Evolutionary conservation across 148 eudicot genomes (phyloP).

Genomic region (Chenopodium suecicum): DNA sequence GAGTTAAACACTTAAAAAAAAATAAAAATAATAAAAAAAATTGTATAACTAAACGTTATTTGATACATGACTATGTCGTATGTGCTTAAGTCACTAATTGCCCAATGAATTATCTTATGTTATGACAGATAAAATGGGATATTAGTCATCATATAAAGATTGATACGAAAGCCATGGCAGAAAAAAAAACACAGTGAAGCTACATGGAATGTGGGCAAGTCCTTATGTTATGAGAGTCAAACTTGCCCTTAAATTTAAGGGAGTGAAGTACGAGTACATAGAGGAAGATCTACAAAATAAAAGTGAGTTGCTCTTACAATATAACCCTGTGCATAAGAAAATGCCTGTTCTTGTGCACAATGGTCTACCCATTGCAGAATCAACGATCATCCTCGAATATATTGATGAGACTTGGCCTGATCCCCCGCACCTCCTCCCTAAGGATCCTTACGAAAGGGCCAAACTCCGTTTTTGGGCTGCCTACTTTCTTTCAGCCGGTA

Average conservation of each 20-base stretch:
- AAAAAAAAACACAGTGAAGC: background rate
- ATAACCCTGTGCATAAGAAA: constrained; percentile 24
- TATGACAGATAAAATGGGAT: no score
- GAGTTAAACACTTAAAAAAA: no score
- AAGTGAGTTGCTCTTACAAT: constrained; percentile 18
- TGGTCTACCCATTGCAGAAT: constrained; percentile 20
- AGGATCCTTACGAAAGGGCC: constrained; percentile 19
- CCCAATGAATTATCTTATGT: no score
- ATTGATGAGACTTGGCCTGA: constrained; percentile 24
- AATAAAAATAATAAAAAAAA: no score
- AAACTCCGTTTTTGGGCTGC: constrained; percentile 32
- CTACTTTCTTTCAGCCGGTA: background rate
- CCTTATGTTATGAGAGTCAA: constrained; percentile 35
- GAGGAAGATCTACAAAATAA: constrained; percentile 41
- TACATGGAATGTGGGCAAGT: constrained; percentile 44
- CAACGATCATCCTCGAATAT: constrained; percentile 15
- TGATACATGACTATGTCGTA: no score
- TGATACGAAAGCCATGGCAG: no score
- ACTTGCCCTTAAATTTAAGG: constrained; percentile 39
- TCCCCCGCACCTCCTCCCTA: constrained; percentile 16
- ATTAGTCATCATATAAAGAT: no score
- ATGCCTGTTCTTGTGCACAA: constrained; percentile 22
- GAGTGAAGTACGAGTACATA: constrained; percentile 40
- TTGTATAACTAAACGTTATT: no score
- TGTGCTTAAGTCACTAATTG: no score